Evolutionary conservation across 768 basidiomycete species (phyloP), one percentile per base, ranked within the genome.

Genomic region (Pleurotus djamor): DNA sequence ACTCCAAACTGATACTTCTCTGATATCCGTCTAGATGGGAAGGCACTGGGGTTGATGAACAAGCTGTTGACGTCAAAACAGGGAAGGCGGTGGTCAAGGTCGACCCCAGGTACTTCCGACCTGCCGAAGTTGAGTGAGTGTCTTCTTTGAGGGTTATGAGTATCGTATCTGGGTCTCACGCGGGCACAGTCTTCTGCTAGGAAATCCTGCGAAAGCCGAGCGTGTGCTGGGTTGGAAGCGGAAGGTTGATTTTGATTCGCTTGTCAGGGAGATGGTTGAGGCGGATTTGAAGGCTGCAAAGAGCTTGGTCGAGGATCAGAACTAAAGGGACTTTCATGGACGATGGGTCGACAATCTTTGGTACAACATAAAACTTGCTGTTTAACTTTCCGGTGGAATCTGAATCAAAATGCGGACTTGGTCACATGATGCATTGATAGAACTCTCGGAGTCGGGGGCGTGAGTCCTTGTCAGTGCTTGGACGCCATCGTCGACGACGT

Each of bases 231-330:
- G 94, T 7, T 98, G 96, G 96, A 94, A 89, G 72, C 88, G 96
- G 61, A 79, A 86, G 64, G 86, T 93, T 59, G 79, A 84, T 65
- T 98, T 97, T 69, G 86, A 94, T 63, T 74, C 82, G 37, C 85
- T 98, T 61, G 92, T 98, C 44, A 82, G 83, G 65, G 94, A 98
- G 81, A 97, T 98, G 96, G 93, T 97, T 28, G 79, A 82, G 35
- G 84, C 88, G 8, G 94, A 96, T 69, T 72, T 95, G 66, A 80
- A 85, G 69, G 87, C 90, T 50, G 83, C 87, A 52, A 80, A 78
- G 62, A 88, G 83, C 67, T 82, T 92, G 64, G 76, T 94, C 28
- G 92, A 94, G 71, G 88, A 94, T 70, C 92, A 92, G 69, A 94
- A 94, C 74, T 94, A 71, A 71, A 59, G 13, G 34, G 33, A n/a